Conservation (phyloP, 306 rosid genomes). For the Astragalus glycyphyllos region DNA sequence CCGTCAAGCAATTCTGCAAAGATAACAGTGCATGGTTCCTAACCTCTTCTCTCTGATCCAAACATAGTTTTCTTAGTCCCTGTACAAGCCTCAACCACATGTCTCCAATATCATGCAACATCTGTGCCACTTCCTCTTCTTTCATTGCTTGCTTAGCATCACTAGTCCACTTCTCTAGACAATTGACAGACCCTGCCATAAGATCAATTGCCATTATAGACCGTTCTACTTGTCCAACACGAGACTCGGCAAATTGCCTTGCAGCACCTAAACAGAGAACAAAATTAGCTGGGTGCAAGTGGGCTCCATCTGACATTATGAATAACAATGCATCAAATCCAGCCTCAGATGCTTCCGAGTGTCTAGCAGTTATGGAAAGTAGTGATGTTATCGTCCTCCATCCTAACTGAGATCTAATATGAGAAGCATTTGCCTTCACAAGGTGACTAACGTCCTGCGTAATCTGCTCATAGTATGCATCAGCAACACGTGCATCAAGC, state of each 20-base stretch:
- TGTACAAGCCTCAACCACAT: slow-evolving; percentile 95
- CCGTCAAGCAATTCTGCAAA: slow-evolving; percentile 81
- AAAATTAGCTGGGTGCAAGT: slow-evolving; percentile 88
- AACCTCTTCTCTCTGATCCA: slow-evolving; percentile 96
- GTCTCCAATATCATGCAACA: slow-evolving; percentile 85
- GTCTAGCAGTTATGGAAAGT: slow-evolving; percentile 89
- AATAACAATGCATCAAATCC: slow-evolving; percentile 86
- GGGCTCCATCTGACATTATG: slow-evolving; percentile 87
- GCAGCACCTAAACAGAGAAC: slow-evolving; percentile 83
- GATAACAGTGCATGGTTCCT: slow-evolving; percentile 79
- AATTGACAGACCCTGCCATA: slow-evolving; percentile 78
- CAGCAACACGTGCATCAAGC: slow-evolving; percentile 99
- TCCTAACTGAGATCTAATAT: slow-evolving; percentile 85
- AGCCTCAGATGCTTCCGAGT: slow-evolving; percentile 87
- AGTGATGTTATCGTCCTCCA: slow-evolving; percentile 92
- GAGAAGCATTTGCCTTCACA: slow-evolving; percentile 44
- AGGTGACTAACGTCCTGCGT: slow-evolving; percentile 90
- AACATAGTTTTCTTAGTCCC: slow-evolving; percentile 75
- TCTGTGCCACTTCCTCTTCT: slow-evolving; percentile 71
- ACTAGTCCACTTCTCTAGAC: slow-evolving; percentile 73
- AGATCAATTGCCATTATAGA: slow-evolving; percentile 86
- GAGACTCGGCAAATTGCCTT: slow-evolving; percentile 95
- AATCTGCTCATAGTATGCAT: slow-evolving; percentile 91
- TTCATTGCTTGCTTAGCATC: slow-evolving; percentile 68
- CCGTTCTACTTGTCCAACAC: slow-evolving; percentile 87